phyloP scores from a whole-genome alignment of 2,329 filamentous ascomycete genomes.

The Colletotrichum euphorbiae region DNA sequence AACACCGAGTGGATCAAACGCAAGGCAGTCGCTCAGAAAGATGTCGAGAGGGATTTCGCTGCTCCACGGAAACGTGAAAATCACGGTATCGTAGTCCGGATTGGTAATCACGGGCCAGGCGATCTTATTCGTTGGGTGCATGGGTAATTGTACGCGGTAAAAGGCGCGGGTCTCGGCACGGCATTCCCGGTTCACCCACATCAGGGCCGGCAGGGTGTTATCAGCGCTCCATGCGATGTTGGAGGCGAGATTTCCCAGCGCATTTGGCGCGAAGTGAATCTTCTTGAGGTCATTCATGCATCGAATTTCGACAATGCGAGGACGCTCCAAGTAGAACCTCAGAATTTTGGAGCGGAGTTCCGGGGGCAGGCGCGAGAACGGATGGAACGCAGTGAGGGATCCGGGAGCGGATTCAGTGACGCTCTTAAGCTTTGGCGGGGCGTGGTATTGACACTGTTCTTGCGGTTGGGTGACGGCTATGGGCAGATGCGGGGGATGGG shows the following conservation, averaged over 20 bases:
- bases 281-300: slow-evolving; percentile 47
- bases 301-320: slow-evolving; percentile 57
- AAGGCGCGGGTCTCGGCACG: slow-evolving; percentile 40
- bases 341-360: slow-evolving; percentile 64
- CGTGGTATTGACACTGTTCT: not conserved
- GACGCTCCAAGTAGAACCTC: slow-evolving; percentile 55
- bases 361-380: slow-evolving; percentile 57
- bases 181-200: slow-evolving; percentile 41
- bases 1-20: slow-evolving; percentile 35
- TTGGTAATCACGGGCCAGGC: slow-evolving; percentile 40
- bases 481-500: slow-evolving; percentile 18
- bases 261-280: slow-evolving; percentile 36
- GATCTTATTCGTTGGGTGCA: slow-evolving; percentile 40
- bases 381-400: slow-evolving; percentile 40
- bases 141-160: slow-evolving; percentile 41
- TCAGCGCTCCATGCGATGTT: slow-evolving; percentile 41
- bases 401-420: not conserved
- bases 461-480: not conserved
- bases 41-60: slow-evolving; percentile 39
- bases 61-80: slow-evolving; percentile 41
- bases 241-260: slow-evolving; percentile 34
- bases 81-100: slow-evolving; percentile 41
- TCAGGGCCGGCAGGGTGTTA: slow-evolving; percentile 40
- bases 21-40: slow-evolving; percentile 38
- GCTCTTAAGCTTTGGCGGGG: not conserved